Base-by-base conservation (phyloP, 2,329 filamentous ascomycete genomes). In the Dactylonectria macrodidyma region DNA sequence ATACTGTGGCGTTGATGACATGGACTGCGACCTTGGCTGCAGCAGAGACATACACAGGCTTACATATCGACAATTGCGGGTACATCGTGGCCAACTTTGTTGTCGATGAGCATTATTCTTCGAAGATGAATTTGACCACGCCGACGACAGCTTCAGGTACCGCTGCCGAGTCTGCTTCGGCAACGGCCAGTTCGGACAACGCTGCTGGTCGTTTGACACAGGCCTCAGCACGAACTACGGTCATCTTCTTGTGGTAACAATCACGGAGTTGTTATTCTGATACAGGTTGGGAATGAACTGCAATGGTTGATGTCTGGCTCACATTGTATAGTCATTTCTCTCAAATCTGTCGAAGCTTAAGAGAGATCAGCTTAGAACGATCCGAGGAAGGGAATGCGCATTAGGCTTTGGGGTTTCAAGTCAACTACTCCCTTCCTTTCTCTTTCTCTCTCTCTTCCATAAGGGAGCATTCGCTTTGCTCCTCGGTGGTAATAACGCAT, bases 1-100 rank as follows among this genome's bases (percentile, higher is more conserved):
- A 3, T 84, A 80, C 72, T 84, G 82, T 74, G 82, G 84, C 74
- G 77, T 67, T 1, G 81, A 81, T 55, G 83, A 85, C 65, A 64
- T 74, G 12, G 84, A 81, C 74, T 84, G 82, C 71, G 81, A 80
- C 71, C 7, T 47, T 8, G 83, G 82, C 38, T 30, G 66, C 2
- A 69, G 74, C 44, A 62, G 46, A 5, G 62, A 62, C 5, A 77
- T 80, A 2, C 82, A 83, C 68, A 75, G 77, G 14, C 55, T 65
- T 65, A 24, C 85, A 85, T 68, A 68, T 44, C 1, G n/a, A 5
- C 16, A 44, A 44, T 44, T 44, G n/a, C 8, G 41, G 41, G 14
- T 14, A n/a, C 14, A 14, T 8, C n/a, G 16, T 44, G 14, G 41
- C 41, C 14, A 44, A 44, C 41, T 44, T 44, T 44, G 41, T 44